phyloP scores from a whole-genome alignment of 441 rosid species.

The Croton laevigatus region DNA sequence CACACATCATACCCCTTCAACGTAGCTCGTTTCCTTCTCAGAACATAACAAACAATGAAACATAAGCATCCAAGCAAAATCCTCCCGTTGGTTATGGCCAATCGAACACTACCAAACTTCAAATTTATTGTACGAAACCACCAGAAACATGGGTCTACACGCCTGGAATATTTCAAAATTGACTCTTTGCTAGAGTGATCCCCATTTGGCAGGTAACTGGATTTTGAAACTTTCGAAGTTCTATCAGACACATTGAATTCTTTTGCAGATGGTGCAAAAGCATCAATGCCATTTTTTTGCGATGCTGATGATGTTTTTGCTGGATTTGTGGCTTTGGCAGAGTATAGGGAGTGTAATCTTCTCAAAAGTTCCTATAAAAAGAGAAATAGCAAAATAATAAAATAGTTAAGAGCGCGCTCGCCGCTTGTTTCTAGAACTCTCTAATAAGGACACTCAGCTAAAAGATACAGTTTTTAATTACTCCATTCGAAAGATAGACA shows the following conservation, averaged over 20 bases:
- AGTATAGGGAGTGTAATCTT: slow-evolving; percentile 58
- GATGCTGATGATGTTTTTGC: slow-evolving; percentile 24
- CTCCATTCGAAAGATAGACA: background rate
- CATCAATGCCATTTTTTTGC: slow-evolving; percentile 24
- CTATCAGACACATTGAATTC: slow-evolving; percentile 30
- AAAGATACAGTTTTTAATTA: background rate
- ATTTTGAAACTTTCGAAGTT: slow-evolving; percentile 27
- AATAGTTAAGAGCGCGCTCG: background rate
- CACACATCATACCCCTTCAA: slow-evolving; percentile 44
- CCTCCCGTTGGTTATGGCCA: slow-evolving; percentile 54
- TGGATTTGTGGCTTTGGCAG: slow-evolving; percentile 38
- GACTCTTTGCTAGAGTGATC: slow-evolving; percentile 34
- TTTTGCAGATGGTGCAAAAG: slow-evolving; percentile 23
- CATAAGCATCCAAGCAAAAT: slow-evolving; percentile 56
- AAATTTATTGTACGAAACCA: slow-evolving; percentile 54
- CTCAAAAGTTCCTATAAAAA: slow-evolving; percentile 62
- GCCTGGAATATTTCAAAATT: slow-evolving; percentile 43
- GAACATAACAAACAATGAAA: slow-evolving; percentile 44
- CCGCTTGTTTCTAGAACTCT: background rate
- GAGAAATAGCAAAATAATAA: slow-evolving; percentile 9
- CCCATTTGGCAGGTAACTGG: slow-evolving; percentile 24
- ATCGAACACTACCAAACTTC: slow-evolving; percentile 47
- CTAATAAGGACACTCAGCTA: background rate
- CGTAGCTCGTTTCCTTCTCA: slow-evolving; percentile 53
- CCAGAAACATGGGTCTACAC: slow-evolving; percentile 38